Evolutionary conservation across 495 filamentous ascomycete species (phyloP).

Genomic region (Parachaetomium inaequale): DNA sequence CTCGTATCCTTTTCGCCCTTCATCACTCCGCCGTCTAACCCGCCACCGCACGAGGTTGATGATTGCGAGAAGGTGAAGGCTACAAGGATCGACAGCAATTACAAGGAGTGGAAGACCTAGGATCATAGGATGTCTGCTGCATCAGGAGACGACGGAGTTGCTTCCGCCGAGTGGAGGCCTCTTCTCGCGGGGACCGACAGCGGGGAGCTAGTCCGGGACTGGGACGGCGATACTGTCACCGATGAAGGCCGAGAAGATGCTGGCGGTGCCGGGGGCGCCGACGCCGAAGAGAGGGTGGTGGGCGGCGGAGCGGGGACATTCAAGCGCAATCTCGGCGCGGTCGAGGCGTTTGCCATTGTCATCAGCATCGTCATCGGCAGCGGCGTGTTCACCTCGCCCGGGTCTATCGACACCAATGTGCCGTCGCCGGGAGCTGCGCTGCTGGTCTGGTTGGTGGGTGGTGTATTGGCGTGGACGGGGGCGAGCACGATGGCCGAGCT

Average conservation of each 20-base stretch:
- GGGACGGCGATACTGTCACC: neutral
- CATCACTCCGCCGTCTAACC: neutral
- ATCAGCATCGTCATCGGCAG: constrained; percentile 56
- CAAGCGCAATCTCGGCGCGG: constrained; percentile 44
- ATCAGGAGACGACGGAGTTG: neutral
- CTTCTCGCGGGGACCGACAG: neutral
- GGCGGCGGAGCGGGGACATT: constrained; percentile 34
- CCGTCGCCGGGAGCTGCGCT: constrained; percentile 52
- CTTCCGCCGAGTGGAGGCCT: constrained; percentile 6
- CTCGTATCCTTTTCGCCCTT: neutral
- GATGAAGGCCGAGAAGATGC: neutral
- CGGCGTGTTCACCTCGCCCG: constrained; percentile 55
- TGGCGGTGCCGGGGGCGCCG: neutral
- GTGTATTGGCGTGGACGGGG: constrained; percentile 55
- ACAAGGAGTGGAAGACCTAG: too few relatives aligned
- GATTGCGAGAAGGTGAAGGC: neutral
- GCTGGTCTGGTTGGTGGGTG: constrained; percentile 51
- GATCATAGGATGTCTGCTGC: neutral
- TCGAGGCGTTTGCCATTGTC: constrained; percentile 53
- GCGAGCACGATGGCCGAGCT: constrained; percentile 54
- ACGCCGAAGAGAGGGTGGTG: neutral
- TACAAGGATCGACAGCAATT: neutral
- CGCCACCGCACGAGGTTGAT: neutral
- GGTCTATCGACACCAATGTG: constrained; percentile 54
- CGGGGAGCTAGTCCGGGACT: neutral